Conservation (phyloP, 306 rosid species). For the Pueraria montana region DNA sequence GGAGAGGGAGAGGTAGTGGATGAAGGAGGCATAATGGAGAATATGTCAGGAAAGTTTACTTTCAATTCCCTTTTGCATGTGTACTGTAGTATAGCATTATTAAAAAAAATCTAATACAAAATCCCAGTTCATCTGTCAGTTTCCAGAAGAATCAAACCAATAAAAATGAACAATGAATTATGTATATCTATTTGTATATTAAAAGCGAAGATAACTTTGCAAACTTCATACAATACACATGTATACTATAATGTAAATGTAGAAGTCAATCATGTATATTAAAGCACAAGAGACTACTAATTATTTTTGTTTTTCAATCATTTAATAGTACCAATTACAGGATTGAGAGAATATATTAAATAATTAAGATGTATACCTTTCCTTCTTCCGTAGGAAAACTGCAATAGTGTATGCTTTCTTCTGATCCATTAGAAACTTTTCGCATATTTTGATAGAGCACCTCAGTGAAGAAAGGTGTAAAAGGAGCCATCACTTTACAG, state of each 20-base stretch:
- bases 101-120: not conserved
- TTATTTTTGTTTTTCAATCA: not conserved
- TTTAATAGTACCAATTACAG: not conserved
- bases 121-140: not conserved
- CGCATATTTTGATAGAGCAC: conserved; percentile 92
- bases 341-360: conserved; percentile 16
- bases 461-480: conserved; percentile 97
- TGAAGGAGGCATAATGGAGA: not conserved
- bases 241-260: not conserved
- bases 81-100: not conserved
- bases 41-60: conserved; percentile 5
- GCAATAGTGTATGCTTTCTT: conserved; percentile 92
- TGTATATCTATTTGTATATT: conserved; percentile 3
- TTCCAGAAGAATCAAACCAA: conserved; percentile 16
- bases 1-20: not conserved
- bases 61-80: not conserved
- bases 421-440: conserved; percentile 73
- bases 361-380: conserved; percentile 61
- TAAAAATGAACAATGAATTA: conserved; percentile 14
- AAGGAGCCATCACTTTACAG: conserved; percentile 98
- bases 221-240: not conserved
- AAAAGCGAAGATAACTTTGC: not conserved
- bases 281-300: conserved; percentile 6
- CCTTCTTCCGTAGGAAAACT: conserved; percentile 85
- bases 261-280: conserved; percentile 4